phyloP scores from a whole-genome alignment of 164 flowering plant genomes.

The Platanus orientalis region DNA sequence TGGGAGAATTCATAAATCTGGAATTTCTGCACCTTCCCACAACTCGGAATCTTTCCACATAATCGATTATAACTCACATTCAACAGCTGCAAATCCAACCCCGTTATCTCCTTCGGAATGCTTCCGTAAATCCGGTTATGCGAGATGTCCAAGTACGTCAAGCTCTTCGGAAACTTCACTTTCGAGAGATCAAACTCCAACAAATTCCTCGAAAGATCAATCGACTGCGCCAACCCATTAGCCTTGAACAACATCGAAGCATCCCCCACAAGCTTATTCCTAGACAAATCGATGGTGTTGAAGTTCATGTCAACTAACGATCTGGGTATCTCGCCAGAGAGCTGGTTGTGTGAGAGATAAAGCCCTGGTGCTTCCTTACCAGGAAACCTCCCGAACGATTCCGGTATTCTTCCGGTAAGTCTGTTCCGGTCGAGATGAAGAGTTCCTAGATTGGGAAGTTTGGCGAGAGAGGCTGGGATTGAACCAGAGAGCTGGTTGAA shows the following conservation, averaged over 20 bases:
- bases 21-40: slow-evolving; percentile 18
- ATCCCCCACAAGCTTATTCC: not conserved
- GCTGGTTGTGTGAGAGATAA: slow-evolving; percentile 37
- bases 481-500: slow-evolving; percentile 1
- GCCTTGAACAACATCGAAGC: not conserved
- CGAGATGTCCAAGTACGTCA: not conserved
- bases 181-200: not conserved
- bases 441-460: not conserved
- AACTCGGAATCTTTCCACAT: slow-evolving; percentile 33
- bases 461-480: not conserved
- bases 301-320: not conserved
- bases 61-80: slow-evolving; percentile 35
- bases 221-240: not conserved
- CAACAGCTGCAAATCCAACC: slow-evolving; percentile 14
- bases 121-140: not conserved
- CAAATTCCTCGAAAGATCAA: not conserved
- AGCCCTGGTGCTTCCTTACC: slow-evolving; percentile 2
- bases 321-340: not conserved
- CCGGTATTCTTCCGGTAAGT: not conserved
- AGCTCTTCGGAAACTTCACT: not conserved
- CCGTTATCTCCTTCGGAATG: not conserved
- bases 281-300: not conserved
- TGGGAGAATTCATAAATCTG: slow-evolving; percentile 15
- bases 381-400: not conserved
- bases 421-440: not conserved